These are phyloP conservation scores for Corymbia maculata DNA, from an alignment of 345 rosid species.

Conservation along the genomic window DNA sequence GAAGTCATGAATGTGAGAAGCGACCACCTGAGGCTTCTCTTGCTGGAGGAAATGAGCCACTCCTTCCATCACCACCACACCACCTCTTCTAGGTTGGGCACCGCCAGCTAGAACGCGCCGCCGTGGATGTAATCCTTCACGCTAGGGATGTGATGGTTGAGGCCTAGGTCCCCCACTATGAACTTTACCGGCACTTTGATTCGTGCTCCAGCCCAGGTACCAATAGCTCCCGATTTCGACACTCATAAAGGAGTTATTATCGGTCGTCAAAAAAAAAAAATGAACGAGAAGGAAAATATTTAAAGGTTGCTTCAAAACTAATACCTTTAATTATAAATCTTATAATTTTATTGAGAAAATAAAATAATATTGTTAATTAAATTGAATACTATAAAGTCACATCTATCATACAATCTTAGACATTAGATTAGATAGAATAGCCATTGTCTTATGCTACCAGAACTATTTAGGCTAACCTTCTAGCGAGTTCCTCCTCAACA, in stretches of 20 bases:
- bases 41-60: constrained; percentile 15
- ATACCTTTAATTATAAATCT: not conserved
- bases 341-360: not conserved
- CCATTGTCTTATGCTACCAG: not conserved
- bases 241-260: not conserved
- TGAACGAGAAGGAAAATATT: not conserved
- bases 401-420: not conserved
- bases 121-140: constrained; percentile 7
- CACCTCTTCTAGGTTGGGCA: constrained; percentile 15
- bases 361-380: not conserved
- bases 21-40: constrained; percentile 20
- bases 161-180: constrained; percentile 16
- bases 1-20: constrained; percentile 17
- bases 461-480: not conserved
- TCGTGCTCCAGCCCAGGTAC: not conserved
- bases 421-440: not conserved
- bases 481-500: not conserved
- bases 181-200: not conserved
- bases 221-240: not conserved
- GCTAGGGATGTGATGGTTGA: constrained; percentile 8
- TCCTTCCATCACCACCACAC: constrained; percentile 22
- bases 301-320: not conserved
- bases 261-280: not conserved
- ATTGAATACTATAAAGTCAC: not conserved
- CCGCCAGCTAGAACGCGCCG: not conserved